A percentile compares a stretch with the other conserved stretches of the same genome.
These are phyloP conservation scores for Pythium scleroteichum DNA, from an alignment of 352 stramenopile genomes.

Conservation along the genomic window DNA sequence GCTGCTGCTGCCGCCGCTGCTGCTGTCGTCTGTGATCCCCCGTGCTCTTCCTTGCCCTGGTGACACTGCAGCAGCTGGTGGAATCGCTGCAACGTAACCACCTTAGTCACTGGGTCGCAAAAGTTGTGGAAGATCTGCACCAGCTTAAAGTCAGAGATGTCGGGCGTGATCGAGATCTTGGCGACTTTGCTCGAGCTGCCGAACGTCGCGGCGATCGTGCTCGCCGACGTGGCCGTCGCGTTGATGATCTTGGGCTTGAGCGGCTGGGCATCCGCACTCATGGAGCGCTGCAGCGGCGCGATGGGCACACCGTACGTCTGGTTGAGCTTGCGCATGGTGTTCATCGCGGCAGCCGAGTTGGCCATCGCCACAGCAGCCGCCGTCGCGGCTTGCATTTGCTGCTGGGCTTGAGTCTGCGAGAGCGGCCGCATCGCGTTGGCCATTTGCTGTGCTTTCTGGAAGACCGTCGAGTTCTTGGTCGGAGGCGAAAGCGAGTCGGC, in stretches of 20 bases:
- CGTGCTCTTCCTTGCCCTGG: constrained; percentile 63
- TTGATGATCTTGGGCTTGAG: constrained; percentile 47
- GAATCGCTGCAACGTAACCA: constrained; percentile 52
- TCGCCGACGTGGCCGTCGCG: constrained; percentile 22
- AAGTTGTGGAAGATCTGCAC: constrained; percentile 86
- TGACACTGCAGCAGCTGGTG: constrained; percentile 67
- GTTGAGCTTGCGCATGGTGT: constrained; percentile 59
- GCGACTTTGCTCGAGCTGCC: constrained; percentile 34
- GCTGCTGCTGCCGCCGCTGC: constrained; percentile 1
- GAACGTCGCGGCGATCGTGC: constrained; percentile 21
- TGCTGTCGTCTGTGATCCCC: not conserved
- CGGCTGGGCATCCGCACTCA: constrained; percentile 30
- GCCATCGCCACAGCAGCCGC: constrained; percentile 52
- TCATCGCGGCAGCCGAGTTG: constrained; percentile 54
- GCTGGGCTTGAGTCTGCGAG: constrained; percentile 23
- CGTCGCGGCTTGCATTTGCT: constrained; percentile 40
- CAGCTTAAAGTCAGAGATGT: constrained; percentile 85
- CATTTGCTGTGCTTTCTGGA: constrained; percentile 24
- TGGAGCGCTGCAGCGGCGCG: constrained; percentile 40
- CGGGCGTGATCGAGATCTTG: constrained; percentile 68
- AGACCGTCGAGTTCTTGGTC: constrained; percentile 36
- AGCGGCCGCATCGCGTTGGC: constrained; percentile 6
- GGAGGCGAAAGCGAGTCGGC: constrained; percentile 42
- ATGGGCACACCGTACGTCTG: constrained; percentile 53
- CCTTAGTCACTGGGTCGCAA: constrained; percentile 60